These are phyloP conservation scores for Sporothrix curviconia DNA, from an alignment of 2,329 filamentous ascomycete species.

Conservation along the genomic window DNA sequence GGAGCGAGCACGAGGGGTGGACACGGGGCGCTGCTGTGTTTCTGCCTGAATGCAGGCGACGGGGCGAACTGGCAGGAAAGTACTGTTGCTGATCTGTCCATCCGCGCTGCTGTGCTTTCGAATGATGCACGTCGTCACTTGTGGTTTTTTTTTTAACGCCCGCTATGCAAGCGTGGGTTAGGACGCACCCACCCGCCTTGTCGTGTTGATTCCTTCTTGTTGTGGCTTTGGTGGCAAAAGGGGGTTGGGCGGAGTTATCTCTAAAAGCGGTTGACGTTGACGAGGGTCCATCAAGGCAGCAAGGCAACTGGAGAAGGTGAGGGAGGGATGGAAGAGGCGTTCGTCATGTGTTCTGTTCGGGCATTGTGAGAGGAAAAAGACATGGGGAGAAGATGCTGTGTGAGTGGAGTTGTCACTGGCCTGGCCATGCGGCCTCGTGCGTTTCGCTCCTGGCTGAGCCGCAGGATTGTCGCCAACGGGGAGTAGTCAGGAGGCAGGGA, in stretches of 20 bases:
- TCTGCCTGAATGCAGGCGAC: not conserved
- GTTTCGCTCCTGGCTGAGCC: not conserved
- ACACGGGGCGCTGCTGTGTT: not conserved
- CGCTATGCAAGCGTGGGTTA: not conserved
- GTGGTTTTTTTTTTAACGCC: not conserved
- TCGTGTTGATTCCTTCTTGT: not conserved
- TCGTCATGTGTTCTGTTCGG: not conserved
- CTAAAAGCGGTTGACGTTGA: not conserved
- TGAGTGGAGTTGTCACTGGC: slow-evolving; percentile 4
- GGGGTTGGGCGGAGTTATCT: not conserved
- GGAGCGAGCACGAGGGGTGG: not conserved
- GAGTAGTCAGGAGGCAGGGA: not conserved
- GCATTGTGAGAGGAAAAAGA: not conserved
- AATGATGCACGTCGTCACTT: not conserved
- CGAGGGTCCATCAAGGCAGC: not conserved
- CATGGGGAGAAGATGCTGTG: not conserved
- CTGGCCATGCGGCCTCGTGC: slow-evolving; percentile 5
- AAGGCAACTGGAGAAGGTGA: not conserved
- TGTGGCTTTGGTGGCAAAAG: not conserved
- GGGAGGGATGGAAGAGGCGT: not conserved
- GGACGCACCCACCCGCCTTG: not conserved
- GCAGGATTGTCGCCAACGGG: not conserved
- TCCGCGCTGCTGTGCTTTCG: not conserved
- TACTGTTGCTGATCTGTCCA: not conserved
- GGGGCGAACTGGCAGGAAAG: not conserved